Percentiles rank a stretch among this genome's conserved stretches.
Evolutionary conservation across 192 early-diverging fungal genomes (phyloP).

Genomic region (Geranomyces michiganensis): DNA sequence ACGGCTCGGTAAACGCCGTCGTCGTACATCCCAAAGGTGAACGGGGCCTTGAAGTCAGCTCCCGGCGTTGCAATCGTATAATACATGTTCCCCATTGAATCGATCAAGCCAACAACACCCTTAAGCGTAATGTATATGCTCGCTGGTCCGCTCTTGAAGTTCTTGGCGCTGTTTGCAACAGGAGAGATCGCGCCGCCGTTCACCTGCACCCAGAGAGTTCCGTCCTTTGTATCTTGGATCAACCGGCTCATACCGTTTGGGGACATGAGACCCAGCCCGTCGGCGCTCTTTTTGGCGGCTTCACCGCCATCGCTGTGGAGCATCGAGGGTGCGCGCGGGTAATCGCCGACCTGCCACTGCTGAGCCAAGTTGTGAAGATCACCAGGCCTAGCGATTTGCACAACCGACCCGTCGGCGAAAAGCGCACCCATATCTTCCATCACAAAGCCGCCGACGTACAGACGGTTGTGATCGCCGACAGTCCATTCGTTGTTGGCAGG

Average conservation of each 20-base stretch:
- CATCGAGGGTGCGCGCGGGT: not conserved
- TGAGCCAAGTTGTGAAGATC: slow-evolving; percentile 2
- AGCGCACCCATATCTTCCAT: not conserved
- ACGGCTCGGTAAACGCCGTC: no score
- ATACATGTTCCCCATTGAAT: not conserved
- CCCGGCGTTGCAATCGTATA: not conserved
- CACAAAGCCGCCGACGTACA: not conserved
- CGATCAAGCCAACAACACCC: not conserved
- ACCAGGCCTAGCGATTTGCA: not conserved
- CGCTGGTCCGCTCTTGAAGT: not conserved
- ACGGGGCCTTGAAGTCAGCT: no score
- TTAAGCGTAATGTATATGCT: not conserved
- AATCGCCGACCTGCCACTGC: slow-evolving; percentile 3
- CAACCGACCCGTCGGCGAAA: not conserved
- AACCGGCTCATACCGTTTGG: not conserved
- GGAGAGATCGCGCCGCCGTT: not conserved
- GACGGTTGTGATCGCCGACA: not conserved
- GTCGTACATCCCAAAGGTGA: no score
- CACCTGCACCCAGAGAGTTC: not conserved
- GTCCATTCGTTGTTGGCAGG: slow-evolving; percentile 2
- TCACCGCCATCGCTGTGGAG: not conserved
- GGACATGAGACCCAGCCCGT: not conserved
- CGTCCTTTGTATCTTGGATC: not conserved
- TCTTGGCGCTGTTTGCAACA: not conserved
- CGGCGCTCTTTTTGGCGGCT: not conserved